phyloP scores from a whole-genome alignment of 2,329 filamentous ascomycete genomes.

The Colletotrichum godetiae region DNA sequence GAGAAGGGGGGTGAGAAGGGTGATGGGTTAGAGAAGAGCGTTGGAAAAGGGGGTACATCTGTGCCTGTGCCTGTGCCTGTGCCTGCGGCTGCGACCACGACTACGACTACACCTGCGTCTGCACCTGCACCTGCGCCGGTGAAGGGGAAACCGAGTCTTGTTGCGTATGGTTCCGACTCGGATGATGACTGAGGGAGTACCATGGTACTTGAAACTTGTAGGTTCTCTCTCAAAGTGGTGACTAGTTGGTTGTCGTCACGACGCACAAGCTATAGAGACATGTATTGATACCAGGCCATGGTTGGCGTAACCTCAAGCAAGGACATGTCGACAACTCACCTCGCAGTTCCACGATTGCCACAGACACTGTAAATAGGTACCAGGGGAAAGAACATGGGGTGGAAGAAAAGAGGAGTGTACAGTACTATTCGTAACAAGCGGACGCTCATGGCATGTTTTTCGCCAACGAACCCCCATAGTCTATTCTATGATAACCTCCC shows the following conservation, averaged over 20 bases:
- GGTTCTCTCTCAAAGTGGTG: background rate
- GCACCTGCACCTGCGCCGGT: background rate
- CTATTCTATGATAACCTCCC: conserved; percentile 26
- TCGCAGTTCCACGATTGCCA: background rate
- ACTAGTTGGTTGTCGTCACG: no score
- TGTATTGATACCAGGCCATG: no score
- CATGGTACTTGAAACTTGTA: background rate
- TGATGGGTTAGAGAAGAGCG: conserved; percentile 39
- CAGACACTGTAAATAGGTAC: background rate
- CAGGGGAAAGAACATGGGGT: background rate
- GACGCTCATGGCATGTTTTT: background rate
- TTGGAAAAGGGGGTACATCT: background rate
- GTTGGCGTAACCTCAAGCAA: background rate
- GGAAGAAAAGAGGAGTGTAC: conserved; percentile 25
- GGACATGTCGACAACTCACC: background rate
- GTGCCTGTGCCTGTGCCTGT: no score
- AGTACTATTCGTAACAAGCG: conserved; percentile 25
- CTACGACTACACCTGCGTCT: background rate
- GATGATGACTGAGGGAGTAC: conserved; percentile 47
- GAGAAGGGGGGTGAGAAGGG: conserved; percentile 47
- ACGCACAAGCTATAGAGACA: no score
- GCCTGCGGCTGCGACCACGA: background rate
- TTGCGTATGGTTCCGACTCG: conserved; percentile 68
- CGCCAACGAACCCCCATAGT: conserved; percentile 7
- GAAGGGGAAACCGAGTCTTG: conserved; percentile 54